Percentiles rank a stretch among this genome's conserved stretches.
phyloP scores from a whole-genome alignment of 2,329 filamentous ascomycete species.

The Phaeosphaeria sp. region DNA sequence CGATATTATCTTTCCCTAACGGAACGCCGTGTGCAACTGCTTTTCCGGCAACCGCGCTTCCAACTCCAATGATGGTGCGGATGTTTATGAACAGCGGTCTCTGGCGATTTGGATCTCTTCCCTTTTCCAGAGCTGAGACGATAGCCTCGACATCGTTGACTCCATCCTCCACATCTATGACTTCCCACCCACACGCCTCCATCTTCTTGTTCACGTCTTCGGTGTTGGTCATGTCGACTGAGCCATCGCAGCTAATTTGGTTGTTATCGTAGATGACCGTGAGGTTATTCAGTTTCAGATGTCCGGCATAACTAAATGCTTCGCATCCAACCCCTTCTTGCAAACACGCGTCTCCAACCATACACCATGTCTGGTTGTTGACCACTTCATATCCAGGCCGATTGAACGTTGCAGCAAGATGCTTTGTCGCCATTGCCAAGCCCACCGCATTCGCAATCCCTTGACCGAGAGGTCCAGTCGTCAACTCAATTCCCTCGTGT shows the following conservation, averaged over 20 bases:
- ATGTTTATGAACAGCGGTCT: constrained; percentile 67
- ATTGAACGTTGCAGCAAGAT: constrained; percentile 62
- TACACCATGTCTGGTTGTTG: constrained; percentile 61
- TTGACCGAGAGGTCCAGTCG: constrained; percentile 66
- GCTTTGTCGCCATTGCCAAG: constrained; percentile 60
- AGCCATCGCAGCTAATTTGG: constrained; percentile 66
- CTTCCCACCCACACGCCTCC: constrained; percentile 63
- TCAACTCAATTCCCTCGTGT: constrained; percentile 64
- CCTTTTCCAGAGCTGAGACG: constrained; percentile 56
- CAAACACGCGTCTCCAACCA: constrained; percentile 63
- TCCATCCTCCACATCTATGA: constrained; percentile 61
- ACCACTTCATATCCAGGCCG: constrained; percentile 56
- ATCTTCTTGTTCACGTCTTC: constrained; percentile 67
- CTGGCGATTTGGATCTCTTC: constrained; percentile 49
- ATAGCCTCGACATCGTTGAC: constrained; percentile 59
- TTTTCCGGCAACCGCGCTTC: constrained; percentile 54
- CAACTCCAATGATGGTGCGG: constrained; percentile 62
- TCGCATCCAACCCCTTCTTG: constrained; percentile 66
- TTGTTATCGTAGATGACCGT: constrained; percentile 68
- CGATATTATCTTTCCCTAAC: constrained; percentile 60
- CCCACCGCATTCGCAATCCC: constrained; percentile 65
- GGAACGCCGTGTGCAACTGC: constrained; percentile 66
- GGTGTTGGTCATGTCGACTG: constrained; percentile 61
- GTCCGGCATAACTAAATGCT: constrained; percentile 63
- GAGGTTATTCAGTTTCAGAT: constrained; percentile 63